Evolutionary conservation across 805 yeast species (phyloP).

Genomic region (Ogataea nonfermentans): DNA sequence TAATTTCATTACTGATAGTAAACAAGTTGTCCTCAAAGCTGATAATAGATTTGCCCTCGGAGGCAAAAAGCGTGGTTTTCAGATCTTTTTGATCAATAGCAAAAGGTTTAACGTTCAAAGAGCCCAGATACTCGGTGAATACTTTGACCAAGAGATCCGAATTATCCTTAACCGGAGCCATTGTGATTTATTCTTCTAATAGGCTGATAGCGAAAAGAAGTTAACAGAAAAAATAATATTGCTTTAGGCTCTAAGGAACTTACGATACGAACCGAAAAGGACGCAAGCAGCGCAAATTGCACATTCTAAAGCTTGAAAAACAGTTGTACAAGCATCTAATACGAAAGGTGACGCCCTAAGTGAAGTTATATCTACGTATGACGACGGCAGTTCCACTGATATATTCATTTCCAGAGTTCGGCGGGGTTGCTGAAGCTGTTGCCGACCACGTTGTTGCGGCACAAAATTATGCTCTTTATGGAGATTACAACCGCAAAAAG

Average conservation of each 20-base stretch:
- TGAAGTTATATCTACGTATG: slow-evolving; percentile 40
- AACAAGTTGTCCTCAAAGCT: not conserved
- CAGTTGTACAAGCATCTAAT: not conserved
- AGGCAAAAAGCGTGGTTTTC: not conserved
- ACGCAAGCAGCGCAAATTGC: not conserved
- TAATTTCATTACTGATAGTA: not conserved
- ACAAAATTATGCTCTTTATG: slow-evolving; percentile 66
- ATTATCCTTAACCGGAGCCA: slow-evolving; percentile 1
- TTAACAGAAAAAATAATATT: slow-evolving; percentile 10
- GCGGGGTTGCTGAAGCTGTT: slow-evolving; percentile 93
- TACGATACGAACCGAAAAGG: slow-evolving; percentile 1
- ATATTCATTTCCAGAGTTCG: slow-evolving; percentile 86
- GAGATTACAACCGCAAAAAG: slow-evolving; percentile 26
- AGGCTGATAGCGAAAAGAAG: slow-evolving; percentile 10
- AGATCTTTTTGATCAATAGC: slow-evolving; percentile 1
- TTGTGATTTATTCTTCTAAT: not conserved
- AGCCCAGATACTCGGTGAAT: not conserved
- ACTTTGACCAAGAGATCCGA: slow-evolving; percentile 2
- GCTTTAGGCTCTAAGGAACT: slow-evolving; percentile 5
- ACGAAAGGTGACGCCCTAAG: too few relatives aligned
- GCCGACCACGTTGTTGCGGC: slow-evolving; percentile 92
- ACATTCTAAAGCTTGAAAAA: not conserved
- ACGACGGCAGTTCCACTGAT: slow-evolving; percentile 92
- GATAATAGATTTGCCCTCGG: slow-evolving; percentile 8
- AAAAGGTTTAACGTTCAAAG: not conserved